Base-by-base conservation (phyloP, 2,329 filamentous ascomycete genomes). In the Cladosporium sp. region DNA sequence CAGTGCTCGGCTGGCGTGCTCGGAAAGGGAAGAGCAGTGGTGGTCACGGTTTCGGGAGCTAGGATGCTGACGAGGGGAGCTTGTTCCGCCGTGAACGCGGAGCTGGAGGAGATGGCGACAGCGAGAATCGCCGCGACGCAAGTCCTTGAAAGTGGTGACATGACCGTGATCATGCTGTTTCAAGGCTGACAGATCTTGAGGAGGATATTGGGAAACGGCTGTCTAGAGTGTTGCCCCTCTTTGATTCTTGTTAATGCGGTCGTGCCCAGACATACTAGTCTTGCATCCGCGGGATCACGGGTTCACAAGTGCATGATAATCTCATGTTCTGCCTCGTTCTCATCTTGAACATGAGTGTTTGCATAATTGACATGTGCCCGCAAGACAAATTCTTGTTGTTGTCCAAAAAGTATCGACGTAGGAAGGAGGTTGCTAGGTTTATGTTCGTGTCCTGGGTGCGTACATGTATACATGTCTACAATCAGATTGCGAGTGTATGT, bases 1-100 rank as follows among this genome's bases (percentile, higher is more conserved):
- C 61, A 63, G 47, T 60, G 58, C 22, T 62, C 44, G 22, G 37
- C 34, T n/a, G 59, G 59, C 9, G 57, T 59, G 19, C 56, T 50
- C 13, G 57, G 55, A 10, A 40, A 58, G 6, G 58, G 56, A n/a
- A 60, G 44, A 4, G 59, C 59, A 9, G 57, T 61, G 12, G 57
- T 59, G 12, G 53, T 61, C 20, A 59, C 47, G 32, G 48, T 47
- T 8, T 45, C 28, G 5, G 52, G 52, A 19, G 20, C 32, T 20
- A 47, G 32, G 8, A 45, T 15, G 32, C 37, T 17, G 3, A 36
- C 13, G 47, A 50, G 28, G 28, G 47, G 47, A 50, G 22, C 47
- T 37, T 50, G 47, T 2, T 50, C 20, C 20, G 52, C 52, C 10
- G 52, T 40, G 34, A 55, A 15, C 17, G 19, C 19, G 5, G 13